phyloP scores from a whole-genome alignment of 768 basidiomycete species.

The Podaxis sp. region DNA sequence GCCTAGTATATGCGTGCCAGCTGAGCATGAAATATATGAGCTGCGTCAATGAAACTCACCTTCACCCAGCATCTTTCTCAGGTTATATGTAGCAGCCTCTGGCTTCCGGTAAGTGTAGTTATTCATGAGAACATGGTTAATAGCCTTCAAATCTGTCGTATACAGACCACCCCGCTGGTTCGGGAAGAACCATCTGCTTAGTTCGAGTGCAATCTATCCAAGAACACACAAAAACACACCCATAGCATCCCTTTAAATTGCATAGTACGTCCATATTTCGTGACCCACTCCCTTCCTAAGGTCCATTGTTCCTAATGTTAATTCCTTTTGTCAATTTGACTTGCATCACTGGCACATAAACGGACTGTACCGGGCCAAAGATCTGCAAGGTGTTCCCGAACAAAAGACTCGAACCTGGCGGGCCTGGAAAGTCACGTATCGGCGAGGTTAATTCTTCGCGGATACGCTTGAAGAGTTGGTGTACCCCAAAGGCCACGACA shows the following conservation, averaged over 20 bases:
- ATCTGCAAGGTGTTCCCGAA: slow-evolving; percentile 19
- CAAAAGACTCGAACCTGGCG: slow-evolving; percentile 21
- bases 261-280: slow-evolving; percentile 46
- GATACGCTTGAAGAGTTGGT: slow-evolving; percentile 24
- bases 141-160: slow-evolving; percentile 58
- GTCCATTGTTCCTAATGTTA: slow-evolving; percentile 27
- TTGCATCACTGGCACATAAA: background rate
- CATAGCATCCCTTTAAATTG: slow-evolving; percentile 41
- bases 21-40: background rate
- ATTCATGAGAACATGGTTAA: slow-evolving; percentile 61
- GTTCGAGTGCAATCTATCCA: background rate
- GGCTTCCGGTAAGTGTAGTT: slow-evolving; percentile 55
- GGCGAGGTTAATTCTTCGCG: slow-evolving; percentile 32
- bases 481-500: slow-evolving; percentile 17
- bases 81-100: slow-evolving; percentile 30
- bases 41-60: slow-evolving; percentile 20
- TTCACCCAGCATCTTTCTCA: slow-evolving; percentile 40
- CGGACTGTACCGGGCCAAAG: background rate
- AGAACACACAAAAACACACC: slow-evolving; percentile 24
- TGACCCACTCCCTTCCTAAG: slow-evolving; percentile 39
- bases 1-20: slow-evolving; percentile 28
- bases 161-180: slow-evolving; percentile 37
- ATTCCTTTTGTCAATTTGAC: slow-evolving; percentile 7
- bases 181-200: background rate
- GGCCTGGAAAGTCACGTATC: slow-evolving; percentile 45